A percentile compares a stretch with the other conserved stretches of the same genome.
Evolutionary conservation across 441 rosid genomes (phyloP).

Genomic region (Croton setiger): DNA sequence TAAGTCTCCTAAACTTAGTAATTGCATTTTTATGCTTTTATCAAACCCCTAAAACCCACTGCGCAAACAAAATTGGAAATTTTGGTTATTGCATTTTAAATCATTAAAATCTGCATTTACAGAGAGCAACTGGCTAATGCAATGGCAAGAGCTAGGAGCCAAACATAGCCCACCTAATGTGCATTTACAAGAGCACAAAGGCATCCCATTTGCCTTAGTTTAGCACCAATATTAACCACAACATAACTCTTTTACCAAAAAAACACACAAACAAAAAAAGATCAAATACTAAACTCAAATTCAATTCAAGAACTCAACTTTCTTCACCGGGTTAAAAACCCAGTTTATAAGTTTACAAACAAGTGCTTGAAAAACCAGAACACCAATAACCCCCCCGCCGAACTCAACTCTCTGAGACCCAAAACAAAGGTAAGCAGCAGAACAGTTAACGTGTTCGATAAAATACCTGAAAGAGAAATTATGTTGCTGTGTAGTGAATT

Average conservation of each 20-base stretch:
- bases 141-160: background rate
- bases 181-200: background rate
- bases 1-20: too few relatives aligned
- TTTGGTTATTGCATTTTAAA: background rate
- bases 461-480: conserved; percentile 37
- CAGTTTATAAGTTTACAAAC: background rate
- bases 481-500: conserved; percentile 5
- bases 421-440: background rate
- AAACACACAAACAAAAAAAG: conserved; percentile 6
- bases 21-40: background rate
- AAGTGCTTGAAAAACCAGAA: conserved; percentile 1
- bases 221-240: conserved; percentile 9
- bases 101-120: background rate
- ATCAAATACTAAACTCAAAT: background rate
- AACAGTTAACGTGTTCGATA: conserved; percentile 22
- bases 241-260: background rate
- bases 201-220: background rate
- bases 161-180: background rate
- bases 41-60: background rate
- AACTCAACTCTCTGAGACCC: background rate
- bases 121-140: background rate
- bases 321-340: background rate
- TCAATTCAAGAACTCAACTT: background rate
- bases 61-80: background rate
- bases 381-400: too few relatives aligned